Percentiles rank a stretch among this genome's conserved stretches.
Conservation (phyloP, 2,329 filamentous ascomycete genomes). For the Ceratocystis alfenasii region DNA sequence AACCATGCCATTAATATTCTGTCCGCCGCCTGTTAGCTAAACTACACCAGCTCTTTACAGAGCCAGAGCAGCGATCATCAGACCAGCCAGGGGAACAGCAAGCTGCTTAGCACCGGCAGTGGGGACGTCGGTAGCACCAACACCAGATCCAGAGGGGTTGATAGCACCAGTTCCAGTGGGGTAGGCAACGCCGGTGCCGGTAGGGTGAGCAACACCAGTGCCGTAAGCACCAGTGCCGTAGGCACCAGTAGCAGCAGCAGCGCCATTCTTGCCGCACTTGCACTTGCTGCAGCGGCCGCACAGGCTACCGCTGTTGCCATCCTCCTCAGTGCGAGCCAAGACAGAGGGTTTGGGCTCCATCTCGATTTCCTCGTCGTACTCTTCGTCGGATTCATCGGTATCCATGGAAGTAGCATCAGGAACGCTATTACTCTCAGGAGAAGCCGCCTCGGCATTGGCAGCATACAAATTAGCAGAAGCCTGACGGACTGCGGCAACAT, state of each 20-base stretch:
- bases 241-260: neutral
- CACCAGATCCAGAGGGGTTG: neutral
- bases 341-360: neutral
- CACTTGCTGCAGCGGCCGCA: neutral
- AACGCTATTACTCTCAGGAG: neutral
- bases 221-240: neutral
- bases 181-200: neutral
- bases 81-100: neutral
- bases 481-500: too few relatives aligned
- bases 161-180: conserved; percentile 2
- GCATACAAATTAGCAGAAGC: too few relatives aligned
- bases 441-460: neutral
- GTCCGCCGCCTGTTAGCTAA: neutral
- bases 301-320: neutral
- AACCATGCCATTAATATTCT: neutral
- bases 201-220: neutral
- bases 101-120: conserved; percentile 2
- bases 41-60: neutral
- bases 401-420: neutral
- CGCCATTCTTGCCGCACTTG: neutral
- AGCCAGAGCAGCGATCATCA: neutral
- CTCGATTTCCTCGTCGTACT: neutral
- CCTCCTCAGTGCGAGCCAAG: neutral
- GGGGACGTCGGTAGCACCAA: neutral
- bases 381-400: neutral